Percentiles rank a stretch among this genome's conserved stretches.
Conservation (phyloP, 768 basidiomycete species). For the Favolaschia claudopus region DNA sequence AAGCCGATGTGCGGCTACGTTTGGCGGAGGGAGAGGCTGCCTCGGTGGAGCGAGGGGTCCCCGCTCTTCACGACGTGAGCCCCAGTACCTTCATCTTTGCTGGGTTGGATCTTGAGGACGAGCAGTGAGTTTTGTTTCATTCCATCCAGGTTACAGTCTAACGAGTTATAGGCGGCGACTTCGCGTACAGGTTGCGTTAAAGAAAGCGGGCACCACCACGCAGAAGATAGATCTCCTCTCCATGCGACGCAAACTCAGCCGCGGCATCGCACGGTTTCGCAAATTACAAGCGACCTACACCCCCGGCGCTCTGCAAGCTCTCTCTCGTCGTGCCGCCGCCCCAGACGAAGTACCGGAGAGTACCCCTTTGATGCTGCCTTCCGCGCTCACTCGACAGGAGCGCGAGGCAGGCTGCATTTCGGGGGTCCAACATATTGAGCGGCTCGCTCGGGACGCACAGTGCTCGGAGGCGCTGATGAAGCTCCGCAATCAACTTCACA, state of each 20-base stretch:
- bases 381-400: background rate
- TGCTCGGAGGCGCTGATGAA: background rate
- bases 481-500: slow-evolving; percentile 9
- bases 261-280: background rate
- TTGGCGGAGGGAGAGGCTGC: background rate
- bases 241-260: background rate
- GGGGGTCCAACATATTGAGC: background rate
- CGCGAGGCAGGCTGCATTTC: background rate
- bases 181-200: background rate
- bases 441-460: slow-evolving; percentile 9
- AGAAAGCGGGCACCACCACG: background rate
- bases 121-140: background rate
- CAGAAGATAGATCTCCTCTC: background rate
- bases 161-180: slow-evolving; percentile 4
- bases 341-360: background rate
- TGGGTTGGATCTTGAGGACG: background rate
- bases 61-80: background rate
- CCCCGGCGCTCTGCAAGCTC: slow-evolving; percentile 1
- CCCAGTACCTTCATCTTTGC: background rate
- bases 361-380: slow-evolving; percentile 3
- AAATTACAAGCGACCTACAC: slow-evolving; percentile 11
- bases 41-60: background rate
- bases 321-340: background rate
- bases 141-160: background rate
- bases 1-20: background rate